phyloP scores from a whole-genome alignment of 257 asterid genomes.

The Cynanchum wilfordii region DNA sequence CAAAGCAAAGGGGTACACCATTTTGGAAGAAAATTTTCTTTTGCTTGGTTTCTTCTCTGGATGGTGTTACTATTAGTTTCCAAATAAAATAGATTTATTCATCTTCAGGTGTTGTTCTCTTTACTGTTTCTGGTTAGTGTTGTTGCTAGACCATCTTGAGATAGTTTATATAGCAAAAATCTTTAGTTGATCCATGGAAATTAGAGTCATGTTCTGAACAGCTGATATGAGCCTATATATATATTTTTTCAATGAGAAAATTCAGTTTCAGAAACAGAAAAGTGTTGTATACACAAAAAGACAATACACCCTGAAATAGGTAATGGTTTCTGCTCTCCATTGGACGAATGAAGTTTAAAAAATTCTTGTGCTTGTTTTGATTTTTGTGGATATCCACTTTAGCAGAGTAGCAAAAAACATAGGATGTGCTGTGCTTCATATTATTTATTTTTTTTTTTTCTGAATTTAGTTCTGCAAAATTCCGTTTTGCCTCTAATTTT shows the following conservation, averaged over 20 bases:
- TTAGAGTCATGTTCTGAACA: not conserved
- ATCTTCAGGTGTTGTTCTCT: not conserved
- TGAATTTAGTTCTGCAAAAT: not conserved
- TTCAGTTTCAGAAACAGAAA: not conserved
- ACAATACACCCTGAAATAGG: not conserved
- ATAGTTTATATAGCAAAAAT: not conserved
- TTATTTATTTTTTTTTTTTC: not conserved
- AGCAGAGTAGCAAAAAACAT: not conserved
- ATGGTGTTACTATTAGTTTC: not conserved
- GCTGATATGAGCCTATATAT: not conserved
- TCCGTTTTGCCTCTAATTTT: not conserved
- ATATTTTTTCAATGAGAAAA: not conserved
- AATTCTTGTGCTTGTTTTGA: not conserved
- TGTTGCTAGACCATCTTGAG: not conserved
- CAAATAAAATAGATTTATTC: not conserved
- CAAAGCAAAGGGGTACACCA: not conserved
- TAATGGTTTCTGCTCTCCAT: not conserved
- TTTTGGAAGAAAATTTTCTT: not conserved
- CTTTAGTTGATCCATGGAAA: not conserved
- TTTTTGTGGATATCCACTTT: not conserved
- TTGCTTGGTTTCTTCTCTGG: not conserved
- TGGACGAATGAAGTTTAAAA: not conserved
- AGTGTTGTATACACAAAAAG: not conserved
- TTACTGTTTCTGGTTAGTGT: not conserved
- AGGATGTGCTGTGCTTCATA: conserved; percentile 7